Percentiles rank a stretch among this genome's conserved stretches.
phyloP scores from a whole-genome alignment of 1,139 yeast genomes.

The Geotrichum candidum region DNA sequence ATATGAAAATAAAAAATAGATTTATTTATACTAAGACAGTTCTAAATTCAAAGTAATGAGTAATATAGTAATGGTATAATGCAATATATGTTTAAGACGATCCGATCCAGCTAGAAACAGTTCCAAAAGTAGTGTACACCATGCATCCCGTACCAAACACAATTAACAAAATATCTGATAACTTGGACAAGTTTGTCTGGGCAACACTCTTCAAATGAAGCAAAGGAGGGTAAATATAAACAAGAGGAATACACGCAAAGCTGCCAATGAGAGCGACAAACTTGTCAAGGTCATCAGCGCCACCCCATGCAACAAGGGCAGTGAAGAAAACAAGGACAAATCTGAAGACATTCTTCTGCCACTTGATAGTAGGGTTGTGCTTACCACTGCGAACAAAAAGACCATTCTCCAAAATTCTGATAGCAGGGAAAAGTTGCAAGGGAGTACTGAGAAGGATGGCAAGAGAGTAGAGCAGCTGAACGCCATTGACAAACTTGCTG shows the following conservation, averaged over 20 bases:
- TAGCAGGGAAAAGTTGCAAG: slow-evolving; percentile 84
- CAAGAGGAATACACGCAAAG: slow-evolving; percentile 91
- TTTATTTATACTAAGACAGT: neutral
- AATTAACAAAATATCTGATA: slow-evolving; percentile 39
- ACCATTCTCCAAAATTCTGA: slow-evolving; percentile 68
- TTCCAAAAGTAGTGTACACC: slow-evolving; percentile 55
- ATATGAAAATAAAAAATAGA: neutral
- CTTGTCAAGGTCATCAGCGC: slow-evolving; percentile 71
- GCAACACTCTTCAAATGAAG: slow-evolving; percentile 53
- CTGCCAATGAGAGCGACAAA: slow-evolving; percentile 92
- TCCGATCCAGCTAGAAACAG: slow-evolving; percentile 39
- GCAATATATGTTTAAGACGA: neutral
- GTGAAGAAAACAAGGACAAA: slow-evolving; percentile 57
- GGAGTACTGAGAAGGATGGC: slow-evolving; percentile 92
- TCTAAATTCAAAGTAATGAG: neutral
- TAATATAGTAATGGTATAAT: neutral
- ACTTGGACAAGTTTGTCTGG: slow-evolving; percentile 27
- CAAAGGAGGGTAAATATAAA: slow-evolving; percentile 89
- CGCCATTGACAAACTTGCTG: slow-evolving; percentile 52
- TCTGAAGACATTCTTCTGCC: slow-evolving; percentile 78
- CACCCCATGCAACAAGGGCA: slow-evolving; percentile 62
- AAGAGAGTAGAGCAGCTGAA: slow-evolving; percentile 75
- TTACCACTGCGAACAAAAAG: slow-evolving; percentile 64
- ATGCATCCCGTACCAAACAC: slow-evolving; percentile 46
- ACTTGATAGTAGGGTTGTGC: slow-evolving; percentile 59